Evolutionary conservation across 106 monocot genomes (phyloP).

Genomic region (Phalaenopsis equestris): DNA sequence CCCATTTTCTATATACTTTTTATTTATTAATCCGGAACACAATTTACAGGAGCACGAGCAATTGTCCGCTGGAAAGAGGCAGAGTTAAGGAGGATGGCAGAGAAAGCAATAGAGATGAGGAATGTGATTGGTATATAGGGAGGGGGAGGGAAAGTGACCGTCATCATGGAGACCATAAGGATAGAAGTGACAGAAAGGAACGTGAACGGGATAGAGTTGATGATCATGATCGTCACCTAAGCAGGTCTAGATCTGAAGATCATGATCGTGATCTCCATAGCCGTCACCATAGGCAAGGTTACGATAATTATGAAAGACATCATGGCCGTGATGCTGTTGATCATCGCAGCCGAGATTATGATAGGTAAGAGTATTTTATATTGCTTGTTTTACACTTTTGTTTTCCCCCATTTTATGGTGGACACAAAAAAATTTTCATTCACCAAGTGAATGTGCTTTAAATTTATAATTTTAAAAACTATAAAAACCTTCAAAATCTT

Average conservation of each 20-base stretch:
- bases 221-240: background rate
- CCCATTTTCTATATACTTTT: background rate
- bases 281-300: background rate
- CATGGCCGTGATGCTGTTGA: background rate
- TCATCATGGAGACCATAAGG: background rate
- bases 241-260: constrained; percentile 6
- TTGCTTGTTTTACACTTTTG: background rate
- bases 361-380: constrained; percentile 3
- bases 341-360: constrained; percentile 1
- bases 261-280: constrained; percentile 1
- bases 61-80: background rate
- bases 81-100: background rate
- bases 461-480: background rate
- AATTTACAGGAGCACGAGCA: constrained; percentile 3
- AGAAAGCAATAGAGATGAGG: too few species aligned
- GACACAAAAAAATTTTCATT: background rate
- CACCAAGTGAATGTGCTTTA: background rate
- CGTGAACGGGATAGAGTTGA: constrained; percentile 5
- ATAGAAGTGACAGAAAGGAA: background rate
- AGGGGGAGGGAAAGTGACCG: background rate
- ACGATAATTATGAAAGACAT: background rate
- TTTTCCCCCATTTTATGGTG: background rate
- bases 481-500: background rate
- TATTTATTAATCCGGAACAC: background rate
- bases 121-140: background rate